Percentiles rank a stretch among this genome's conserved stretches.
Evolutionary conservation across 108 stramenopile species (phyloP).

Genomic region (Cylindrotheca fusiformis): DNA sequence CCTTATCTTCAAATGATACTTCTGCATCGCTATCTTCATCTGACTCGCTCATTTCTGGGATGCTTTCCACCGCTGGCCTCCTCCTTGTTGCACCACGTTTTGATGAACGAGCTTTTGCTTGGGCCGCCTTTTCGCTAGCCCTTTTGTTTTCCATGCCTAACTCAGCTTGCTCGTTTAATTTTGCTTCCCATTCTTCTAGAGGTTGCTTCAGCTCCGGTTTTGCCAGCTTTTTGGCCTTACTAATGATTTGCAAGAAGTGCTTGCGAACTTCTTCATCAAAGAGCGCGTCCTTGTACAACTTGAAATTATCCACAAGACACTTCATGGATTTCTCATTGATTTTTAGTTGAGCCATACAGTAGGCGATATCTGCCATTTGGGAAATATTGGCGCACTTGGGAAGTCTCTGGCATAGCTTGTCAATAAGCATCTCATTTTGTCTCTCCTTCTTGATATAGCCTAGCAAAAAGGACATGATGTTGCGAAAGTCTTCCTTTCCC

Average conservation of each 20-base stretch:
- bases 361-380: conserved; percentile 88
- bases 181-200: conserved; percentile 85
- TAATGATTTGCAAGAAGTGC: conserved; percentile 66
- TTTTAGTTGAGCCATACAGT: conserved; percentile 91
- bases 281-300: conserved; percentile 87
- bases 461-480: conserved; percentile 91
- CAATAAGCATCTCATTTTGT: conserved; percentile 89
- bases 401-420: conserved; percentile 91
- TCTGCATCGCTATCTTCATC: conserved; percentile 9
- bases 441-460: conserved; percentile 96
- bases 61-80: conserved; percentile 24
- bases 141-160: conserved; percentile 60
- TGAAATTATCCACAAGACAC: conserved; percentile 82
- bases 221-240: conserved; percentile 83
- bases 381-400: conserved; percentile 66
- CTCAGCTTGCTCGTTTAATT: conserved; percentile 60
- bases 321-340: conserved; percentile 86
- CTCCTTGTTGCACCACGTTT: conserved; percentile 41
- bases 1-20: conserved; percentile 1
- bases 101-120: conserved; percentile 45
- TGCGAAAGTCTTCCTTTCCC: conserved; percentile 75
- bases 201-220: conserved; percentile 77
- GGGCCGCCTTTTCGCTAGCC: conserved; percentile 63
- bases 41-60: conserved; percentile 11
- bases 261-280: conserved; percentile 87